phyloP scores from a whole-genome alignment of 768 basidiomycete genomes.

The Termitomyces sp. region DNA sequence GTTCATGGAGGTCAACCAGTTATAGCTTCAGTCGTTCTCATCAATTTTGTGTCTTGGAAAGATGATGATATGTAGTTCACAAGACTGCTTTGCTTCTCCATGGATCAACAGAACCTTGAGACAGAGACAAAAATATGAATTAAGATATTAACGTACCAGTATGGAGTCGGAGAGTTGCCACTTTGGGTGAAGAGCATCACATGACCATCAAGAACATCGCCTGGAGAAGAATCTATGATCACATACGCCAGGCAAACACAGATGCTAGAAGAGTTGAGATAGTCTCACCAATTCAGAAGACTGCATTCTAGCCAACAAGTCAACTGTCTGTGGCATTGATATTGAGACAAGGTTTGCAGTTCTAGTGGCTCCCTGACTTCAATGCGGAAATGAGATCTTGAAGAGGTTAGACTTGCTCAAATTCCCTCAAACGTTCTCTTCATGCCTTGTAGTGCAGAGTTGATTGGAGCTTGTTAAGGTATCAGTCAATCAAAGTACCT shows the following conservation, averaged over 20 bases:
- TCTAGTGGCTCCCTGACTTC: background rate
- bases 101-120: background rate
- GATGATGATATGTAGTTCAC: background rate
- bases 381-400: background rate
- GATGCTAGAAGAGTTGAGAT: background rate
- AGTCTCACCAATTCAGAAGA: background rate
- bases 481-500: background rate
- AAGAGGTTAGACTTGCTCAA: background rate
- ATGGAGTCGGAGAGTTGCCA: background rate
- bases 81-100: slow-evolving; percentile 2
- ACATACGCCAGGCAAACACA: background rate
- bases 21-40: no score
- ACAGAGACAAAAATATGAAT: background rate
- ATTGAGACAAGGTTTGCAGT: background rate
- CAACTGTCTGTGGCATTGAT: background rate
- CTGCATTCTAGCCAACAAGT: background rate
- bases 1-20: background rate
- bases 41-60: no score
- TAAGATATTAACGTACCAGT: background rate
- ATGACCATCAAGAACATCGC: background rate
- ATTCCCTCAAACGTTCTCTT: background rate
- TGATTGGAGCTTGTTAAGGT: no score
- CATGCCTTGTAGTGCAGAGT: background rate
- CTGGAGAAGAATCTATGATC: background rate
- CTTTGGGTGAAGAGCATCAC: background rate